Base-by-base conservation (phyloP, 1,284 basidiomycete genomes). In the Marasmius fiardii region DNA sequence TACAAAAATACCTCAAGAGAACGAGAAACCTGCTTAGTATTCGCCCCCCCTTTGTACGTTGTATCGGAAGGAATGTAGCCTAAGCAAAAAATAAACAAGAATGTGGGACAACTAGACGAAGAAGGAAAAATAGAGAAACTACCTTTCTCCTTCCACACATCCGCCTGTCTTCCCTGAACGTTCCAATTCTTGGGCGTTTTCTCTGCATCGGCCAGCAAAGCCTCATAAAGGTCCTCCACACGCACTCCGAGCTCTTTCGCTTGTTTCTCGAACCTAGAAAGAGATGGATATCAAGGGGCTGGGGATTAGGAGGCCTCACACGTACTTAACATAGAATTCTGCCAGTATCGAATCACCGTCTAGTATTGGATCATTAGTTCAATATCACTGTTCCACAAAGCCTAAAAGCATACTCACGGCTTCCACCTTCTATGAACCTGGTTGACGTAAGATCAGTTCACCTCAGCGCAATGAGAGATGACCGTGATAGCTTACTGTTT, bases 281-380 rank as follows among this genome's bases (percentile, higher is more conserved):
- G 39, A 41, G 50, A 18, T n/a, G 18, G 16, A 14, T 26, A 35
- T 4, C 11, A 43, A 18, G 8, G n/a, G 49, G 11, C 3, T 24
- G 7, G n/a, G 11, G 16, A n/a, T 1, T 6, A 14, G 14, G 31
- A 23, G 24, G 12, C 1, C 43, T 26, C 28, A 20, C 31, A 59
- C 74, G 12, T 64, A 84, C 82, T 86, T 87, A 49, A 86, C 81
- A 58, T 80, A 80, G 68, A 85, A 85, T 65, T 87, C 84, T 14
- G 75, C 80, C 1, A 86, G 68, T 48, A 86, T 84, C 0, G 82
- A 82, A 61, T 86, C 83, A 0, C 73, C 84, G 59, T 86, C 83
- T 85, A 53, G 49, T 20, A 11, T 18, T 18, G 23, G 43, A 23
- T 21, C 26, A 34, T 50, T 43, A 43, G n/a, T 54, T 6, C 28